Evolutionary conservation across 1,284 basidiomycete genomes (phyloP), one percentile per base, ranked within the genome.

Genomic region (Puccinia triticina): DNA sequence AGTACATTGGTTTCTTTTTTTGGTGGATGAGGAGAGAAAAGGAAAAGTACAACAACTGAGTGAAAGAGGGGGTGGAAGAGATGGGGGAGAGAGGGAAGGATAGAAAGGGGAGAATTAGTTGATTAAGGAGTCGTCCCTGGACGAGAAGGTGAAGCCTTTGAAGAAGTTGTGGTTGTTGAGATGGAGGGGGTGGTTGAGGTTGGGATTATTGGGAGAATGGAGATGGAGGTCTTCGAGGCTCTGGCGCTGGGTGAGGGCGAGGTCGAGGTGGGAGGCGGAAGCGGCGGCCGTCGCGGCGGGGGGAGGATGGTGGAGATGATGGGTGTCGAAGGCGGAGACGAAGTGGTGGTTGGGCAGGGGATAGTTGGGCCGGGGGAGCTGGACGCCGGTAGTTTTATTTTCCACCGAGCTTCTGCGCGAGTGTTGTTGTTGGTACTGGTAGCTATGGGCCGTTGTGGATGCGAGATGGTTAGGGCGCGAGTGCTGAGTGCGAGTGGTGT

Each of bases 341-440:
- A 53, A 8, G 4, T 43, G 40, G 4, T 4, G 50, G 18, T 7
- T 53, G 50, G 5, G 5, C 4, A 16, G 4, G 14, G 16, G 50
- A 59, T 7, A 11, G 8, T 21, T 8, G 14, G 57, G 57, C 7
- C 26, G 57, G n/a, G 26, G 12, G 18, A 59, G n/a, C 8, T 1
- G n/a, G 57, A 59, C 23, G 18, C 57, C 57, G 37, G 59, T 77
- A 16, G 55, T 37, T 46, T 43, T 40, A 12, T 72, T 53, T n/a
- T 80, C 77, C 1, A 80, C 77, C 37, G 77, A 80, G 34, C 66
- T 71, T 40, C 77, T 2, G 8, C 77, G 43, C 40, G 77, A 80
- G 16, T 53, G 77, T 50, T 72, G 69, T 18, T 72, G 69, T 29
- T 29, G 26, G 21, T 43, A 43, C 32, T 43, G 64, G 40, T 43